Conservation (phyloP, 1,139 yeast genomes). For the Casaregolazyma lundiana region DNA sequence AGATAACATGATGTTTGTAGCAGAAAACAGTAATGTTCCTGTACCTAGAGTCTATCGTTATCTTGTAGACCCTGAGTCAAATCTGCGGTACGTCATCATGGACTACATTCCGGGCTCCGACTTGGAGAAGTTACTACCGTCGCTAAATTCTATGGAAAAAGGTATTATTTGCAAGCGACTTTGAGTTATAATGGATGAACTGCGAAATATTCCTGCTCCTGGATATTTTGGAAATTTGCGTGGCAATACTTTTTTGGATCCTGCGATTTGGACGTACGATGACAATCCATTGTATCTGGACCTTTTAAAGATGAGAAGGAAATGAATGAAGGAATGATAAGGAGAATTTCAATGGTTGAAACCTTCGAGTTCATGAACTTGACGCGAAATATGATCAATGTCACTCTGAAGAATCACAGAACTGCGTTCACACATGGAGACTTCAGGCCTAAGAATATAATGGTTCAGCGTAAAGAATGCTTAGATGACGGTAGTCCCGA, state of each 20-base stretch:
- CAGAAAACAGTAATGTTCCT: neutral
- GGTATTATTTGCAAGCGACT: neutral
- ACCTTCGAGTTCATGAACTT: neutral
- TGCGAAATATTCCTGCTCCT: neutral
- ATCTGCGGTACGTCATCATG: neutral
- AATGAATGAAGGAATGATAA: neutral
- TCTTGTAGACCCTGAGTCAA: neutral
- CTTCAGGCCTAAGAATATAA: neutral
- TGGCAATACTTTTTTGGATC: neutral
- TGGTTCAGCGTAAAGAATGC: neutral
- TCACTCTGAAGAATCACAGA: neutral
- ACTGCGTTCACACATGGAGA: neutral
- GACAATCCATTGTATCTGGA: neutral
- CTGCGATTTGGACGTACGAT: neutral
- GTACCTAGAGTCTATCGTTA: neutral
- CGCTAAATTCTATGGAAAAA: neutral
- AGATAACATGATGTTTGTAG: neutral
- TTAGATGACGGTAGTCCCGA: neutral
- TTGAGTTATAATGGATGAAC: neutral
- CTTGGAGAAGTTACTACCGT: neutral
- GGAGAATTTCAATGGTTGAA: neutral
- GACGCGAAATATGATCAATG: neutral
- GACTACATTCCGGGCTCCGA: neutral
- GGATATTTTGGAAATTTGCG: neutral
- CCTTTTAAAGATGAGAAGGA: neutral